Conservation (phyloP, 2,329 filamentous ascomycete genomes). For the Graphiopsis chlorocephala region DNA sequence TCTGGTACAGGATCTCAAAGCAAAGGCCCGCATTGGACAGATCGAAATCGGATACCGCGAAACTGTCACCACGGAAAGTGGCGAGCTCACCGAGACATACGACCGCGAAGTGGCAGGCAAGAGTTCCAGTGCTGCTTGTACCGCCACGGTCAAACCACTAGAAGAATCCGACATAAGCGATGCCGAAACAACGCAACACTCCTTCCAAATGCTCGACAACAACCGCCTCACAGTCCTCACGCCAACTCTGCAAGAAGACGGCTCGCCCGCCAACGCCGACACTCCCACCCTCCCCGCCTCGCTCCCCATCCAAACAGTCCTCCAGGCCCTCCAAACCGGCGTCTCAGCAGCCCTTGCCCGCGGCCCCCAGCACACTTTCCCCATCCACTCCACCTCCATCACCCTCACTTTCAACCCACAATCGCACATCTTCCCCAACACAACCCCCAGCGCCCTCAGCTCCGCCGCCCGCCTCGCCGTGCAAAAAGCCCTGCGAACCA, state of each 20-base stretch:
- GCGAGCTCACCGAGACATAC: conserved; percentile 61
- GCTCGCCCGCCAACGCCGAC: conserved; percentile 40
- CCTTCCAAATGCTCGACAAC: conserved; percentile 57
- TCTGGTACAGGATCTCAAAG: conserved; percentile 84
- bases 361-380: conserved; percentile 76
- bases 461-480: conserved; percentile 68
- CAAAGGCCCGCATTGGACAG: conserved; percentile 76
- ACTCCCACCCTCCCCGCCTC: conserved; percentile 54
- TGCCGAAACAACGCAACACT: conserved; percentile 30
- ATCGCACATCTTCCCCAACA: conserved; percentile 64
- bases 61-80: conserved; percentile 61
- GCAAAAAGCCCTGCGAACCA: conserved; percentile 64
- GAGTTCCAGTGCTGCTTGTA: conserved; percentile 72
- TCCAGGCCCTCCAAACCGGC: conserved; percentile 68
- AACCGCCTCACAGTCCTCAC: conserved; percentile 62
- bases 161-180: conserved; percentile 26
- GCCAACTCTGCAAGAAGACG: conserved; percentile 48
- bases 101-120: conserved; percentile 80
- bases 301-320: conserved; percentile 49
- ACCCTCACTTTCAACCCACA: conserved; percentile 65
- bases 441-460: conserved; percentile 64
- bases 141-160: conserved; percentile 63
- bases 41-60: conserved; percentile 97
- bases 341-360: conserved; percentile 79
- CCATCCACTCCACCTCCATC: conserved; percentile 73